phyloP scores from a whole-genome alignment of 2,329 filamentous ascomycete species.

The Ophiostoma novo-ulmi region DNA sequence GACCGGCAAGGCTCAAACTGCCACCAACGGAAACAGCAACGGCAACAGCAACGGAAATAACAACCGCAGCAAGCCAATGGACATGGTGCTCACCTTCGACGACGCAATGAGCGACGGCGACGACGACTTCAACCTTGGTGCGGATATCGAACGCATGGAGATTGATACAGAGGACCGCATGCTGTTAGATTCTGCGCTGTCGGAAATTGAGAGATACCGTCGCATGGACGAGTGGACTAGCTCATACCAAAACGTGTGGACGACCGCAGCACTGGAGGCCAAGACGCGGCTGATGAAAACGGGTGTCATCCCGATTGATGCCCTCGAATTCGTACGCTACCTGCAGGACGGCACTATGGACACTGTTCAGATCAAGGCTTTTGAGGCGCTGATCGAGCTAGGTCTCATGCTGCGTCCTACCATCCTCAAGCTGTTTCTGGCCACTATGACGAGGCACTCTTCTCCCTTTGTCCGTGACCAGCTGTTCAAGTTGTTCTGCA shows the following conservation, averaged over 20 bases:
- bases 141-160: constrained; percentile 41
- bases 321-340: constrained; percentile 58
- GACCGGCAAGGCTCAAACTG: neutral
- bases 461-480: constrained; percentile 59
- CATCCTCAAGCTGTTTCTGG: constrained; percentile 54
- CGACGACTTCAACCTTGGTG: constrained; percentile 32
- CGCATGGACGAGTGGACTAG: constrained; percentile 64
- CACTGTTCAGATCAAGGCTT: constrained; percentile 60
- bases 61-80: constrained; percentile 23
- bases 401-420: constrained; percentile 52
- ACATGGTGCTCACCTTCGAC: constrained; percentile 38
- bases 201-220: constrained; percentile 62
- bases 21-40: constrained; percentile 25
- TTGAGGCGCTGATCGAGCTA: constrained; percentile 59
- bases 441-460: constrained; percentile 55
- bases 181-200: constrained; percentile 51
- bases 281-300: constrained; percentile 60
- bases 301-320: constrained; percentile 51
- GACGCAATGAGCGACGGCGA: constrained; percentile 24
- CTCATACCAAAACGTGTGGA: constrained; percentile 64
- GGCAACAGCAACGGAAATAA: constrained; percentile 22
- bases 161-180: constrained; percentile 35
- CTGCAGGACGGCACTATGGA: constrained; percentile 60
- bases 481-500: constrained; percentile 55
- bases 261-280: constrained; percentile 57